Evolutionary conservation across 805 yeast genomes (phyloP).

Genomic region (Citeromyces nyonsensis): DNA sequence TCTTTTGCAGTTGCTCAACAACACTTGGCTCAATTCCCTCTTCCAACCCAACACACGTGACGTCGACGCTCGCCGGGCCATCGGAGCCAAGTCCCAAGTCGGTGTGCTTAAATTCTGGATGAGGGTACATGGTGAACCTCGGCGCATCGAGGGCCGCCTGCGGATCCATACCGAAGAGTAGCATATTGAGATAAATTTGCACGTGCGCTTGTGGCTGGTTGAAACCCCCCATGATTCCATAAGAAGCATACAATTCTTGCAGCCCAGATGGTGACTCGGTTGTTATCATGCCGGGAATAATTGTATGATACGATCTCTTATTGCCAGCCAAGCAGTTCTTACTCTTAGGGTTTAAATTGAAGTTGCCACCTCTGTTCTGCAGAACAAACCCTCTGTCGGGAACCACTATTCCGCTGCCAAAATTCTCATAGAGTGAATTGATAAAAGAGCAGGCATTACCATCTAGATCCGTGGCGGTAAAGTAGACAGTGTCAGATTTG

Average conservation of each 20-base stretch:
- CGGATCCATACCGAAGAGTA: conserved; percentile 46
- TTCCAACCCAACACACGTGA: conserved; percentile 47
- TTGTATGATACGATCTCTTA: conserved; percentile 71
- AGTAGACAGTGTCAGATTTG: conserved; percentile 60
- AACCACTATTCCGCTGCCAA: conserved; percentile 61
- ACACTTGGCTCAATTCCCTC: conserved; percentile 39
- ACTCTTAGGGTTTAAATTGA: conserved; percentile 40
- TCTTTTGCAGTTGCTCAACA: conserved; percentile 22
- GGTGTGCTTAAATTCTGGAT: conserved; percentile 20
- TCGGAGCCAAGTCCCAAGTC: conserved; percentile 46
- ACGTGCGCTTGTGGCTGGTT: conserved; percentile 81
- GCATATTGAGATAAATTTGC: conserved; percentile 56
- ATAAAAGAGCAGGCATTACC: conserved; percentile 79
- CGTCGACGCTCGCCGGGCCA: conserved; percentile 46
- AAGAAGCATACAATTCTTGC: conserved; percentile 47
- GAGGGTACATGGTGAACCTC: conserved; percentile 47
- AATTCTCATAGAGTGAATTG: conserved; percentile 53
- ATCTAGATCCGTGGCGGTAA: conserved; percentile 43
- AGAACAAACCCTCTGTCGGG: conserved; percentile 50
- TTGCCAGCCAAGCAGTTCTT: conserved; percentile 50
- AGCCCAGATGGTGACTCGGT: conserved; percentile 5
- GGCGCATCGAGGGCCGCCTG: conserved; percentile 70
- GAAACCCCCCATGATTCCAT: conserved; percentile 79
- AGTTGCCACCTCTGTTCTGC: conserved; percentile 69
- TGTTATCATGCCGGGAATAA: conserved; percentile 72